Evolutionary conservation across 805 yeast species (phyloP), one percentile per base, ranked within the genome.

Genomic region (Ogataea nakhonphanomensis): DNA sequence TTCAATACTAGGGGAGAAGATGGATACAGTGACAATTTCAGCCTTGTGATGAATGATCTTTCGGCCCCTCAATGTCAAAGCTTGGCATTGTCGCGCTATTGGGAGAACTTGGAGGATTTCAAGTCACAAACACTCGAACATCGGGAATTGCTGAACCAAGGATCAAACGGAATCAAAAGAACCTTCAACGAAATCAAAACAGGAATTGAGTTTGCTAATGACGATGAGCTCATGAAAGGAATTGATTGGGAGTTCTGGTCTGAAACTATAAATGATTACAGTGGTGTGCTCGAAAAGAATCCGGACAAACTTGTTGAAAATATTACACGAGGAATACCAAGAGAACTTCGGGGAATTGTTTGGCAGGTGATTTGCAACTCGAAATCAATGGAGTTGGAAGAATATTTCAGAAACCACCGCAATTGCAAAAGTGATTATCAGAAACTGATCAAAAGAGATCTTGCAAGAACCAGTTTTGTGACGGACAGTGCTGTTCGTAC

Each of bases 241-340:
- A 73, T 81, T 33, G 86, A 84, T 57, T 85, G 93, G 93, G 85
- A 84, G 32, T 85, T 87, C 58, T 91, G 98, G 98, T 75, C 90
- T 5, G 67, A 67, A 26, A 84, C 90, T 12, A 87, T 88, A 3
- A 79, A 83, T 47, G 84, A 89, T 58, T 87, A 88, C 55, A 70
- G 79, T n/a, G 57, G 62, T 0, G 79, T 84, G 7, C 89, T 89
- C 2, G 69, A 74, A 37, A 66, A 72, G 14, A 78, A 78, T 20
- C 81, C 90, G 0, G 72, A 72, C 10, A 70, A 70, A 47, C 69
- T 91, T 43, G 73, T 80, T 33, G 57, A 63, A 27, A 79, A 84
- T 31, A 75, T 93, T 13, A 72, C 81, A 14, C 65, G 67, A 8
- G 98, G 98, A 35, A 81, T 91, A 29, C 98, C 99, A 10, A 66